Percentiles rank a stretch among this genome's conserved stretches.
phyloP scores from a whole-genome alignment of 2,329 filamentous ascomycete species.

The Neofusicoccum kwambonambiense region DNA sequence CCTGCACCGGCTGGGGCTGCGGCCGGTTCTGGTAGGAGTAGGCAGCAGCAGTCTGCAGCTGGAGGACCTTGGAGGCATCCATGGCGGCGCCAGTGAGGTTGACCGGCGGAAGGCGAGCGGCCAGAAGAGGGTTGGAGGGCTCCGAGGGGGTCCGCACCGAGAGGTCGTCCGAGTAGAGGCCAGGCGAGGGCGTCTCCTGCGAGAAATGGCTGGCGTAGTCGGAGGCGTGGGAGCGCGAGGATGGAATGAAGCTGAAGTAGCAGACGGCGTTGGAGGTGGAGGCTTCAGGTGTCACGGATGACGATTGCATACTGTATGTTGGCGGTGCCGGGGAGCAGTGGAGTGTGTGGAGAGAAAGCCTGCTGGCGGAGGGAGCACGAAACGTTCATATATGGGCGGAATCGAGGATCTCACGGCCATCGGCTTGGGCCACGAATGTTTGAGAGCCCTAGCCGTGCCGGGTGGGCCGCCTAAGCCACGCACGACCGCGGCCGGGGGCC shows the following conservation, averaged over 20 bases:
- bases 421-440: background rate
- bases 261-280: conserved; percentile 20
- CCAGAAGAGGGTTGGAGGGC: conserved; percentile 36
- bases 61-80: conserved; percentile 38
- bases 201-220: conserved; percentile 28
- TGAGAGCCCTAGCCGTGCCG: background rate
- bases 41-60: conserved; percentile 39
- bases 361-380: background rate
- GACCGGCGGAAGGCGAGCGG: conserved; percentile 25
- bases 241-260: conserved; percentile 35
- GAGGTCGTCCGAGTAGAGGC: conserved; percentile 23
- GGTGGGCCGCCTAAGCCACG: background rate
- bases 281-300: conserved; percentile 11
- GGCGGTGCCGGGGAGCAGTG: background rate
- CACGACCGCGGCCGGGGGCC: background rate
- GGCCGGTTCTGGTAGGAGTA: conserved; percentile 27
- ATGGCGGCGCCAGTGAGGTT: conserved; percentile 18
- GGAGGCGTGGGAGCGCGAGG: conserved; percentile 17
- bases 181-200: conserved; percentile 30
- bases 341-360: background rate
- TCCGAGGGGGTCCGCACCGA: conserved; percentile 29
- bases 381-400: background rate
- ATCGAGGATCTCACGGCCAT: background rate
- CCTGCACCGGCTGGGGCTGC: conserved; percentile 23
- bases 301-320: conserved; percentile 14